These are phyloP conservation scores for Paraurostyla sp. DNA, from an alignment of 73 alveolate species.

Conservation along the genomic window DNA sequence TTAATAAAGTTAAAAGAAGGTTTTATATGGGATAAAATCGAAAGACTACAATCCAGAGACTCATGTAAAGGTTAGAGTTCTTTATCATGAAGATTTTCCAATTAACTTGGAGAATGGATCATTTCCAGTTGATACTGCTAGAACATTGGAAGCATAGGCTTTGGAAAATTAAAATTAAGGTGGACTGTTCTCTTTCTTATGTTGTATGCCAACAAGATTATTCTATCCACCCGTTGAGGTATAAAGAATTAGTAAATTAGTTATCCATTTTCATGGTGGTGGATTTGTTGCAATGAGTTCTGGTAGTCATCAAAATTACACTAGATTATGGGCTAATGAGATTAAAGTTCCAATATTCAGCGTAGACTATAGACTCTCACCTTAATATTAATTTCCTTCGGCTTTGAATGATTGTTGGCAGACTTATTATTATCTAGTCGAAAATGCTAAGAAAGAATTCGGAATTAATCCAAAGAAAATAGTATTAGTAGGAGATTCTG, in stretches of 20 bases:
- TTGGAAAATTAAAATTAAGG: background rate
- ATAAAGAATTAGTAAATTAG: background rate
- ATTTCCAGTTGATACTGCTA: background rate
- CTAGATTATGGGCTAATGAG: slow-evolving; percentile 85
- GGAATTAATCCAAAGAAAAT: slow-evolving; percentile 74
- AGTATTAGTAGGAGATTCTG: slow-evolving; percentile 97
- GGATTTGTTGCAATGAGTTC: slow-evolving; percentile 89
- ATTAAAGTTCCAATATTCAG: slow-evolving; percentile 82
- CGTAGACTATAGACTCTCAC: slow-evolving; percentile 88
- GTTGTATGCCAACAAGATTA: slow-evolving; percentile 27
- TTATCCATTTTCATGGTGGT: slow-evolving; percentile 95
- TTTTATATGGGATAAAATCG: slow-evolving; percentile 14
- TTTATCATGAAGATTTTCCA: slow-evolving; percentile 52
- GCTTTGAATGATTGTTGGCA: slow-evolving; percentile 91
- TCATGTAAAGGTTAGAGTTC: slow-evolving; percentile 69
- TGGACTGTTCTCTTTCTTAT: slow-evolving; percentile 7
- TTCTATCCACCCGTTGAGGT: background rate
- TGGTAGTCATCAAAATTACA: slow-evolving; percentile 81
- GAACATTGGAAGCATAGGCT: background rate
- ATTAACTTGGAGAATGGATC: slow-evolving; percentile 49
- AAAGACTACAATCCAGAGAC: slow-evolving; percentile 46
- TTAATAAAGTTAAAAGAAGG: background rate
- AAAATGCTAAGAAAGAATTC: slow-evolving; percentile 69
- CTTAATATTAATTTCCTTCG: slow-evolving; percentile 86
- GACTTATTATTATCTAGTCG: slow-evolving; percentile 88